phyloP scores from a whole-genome alignment of 208 protist genomes.

The Acanthamoeba castellanii region DNA sequence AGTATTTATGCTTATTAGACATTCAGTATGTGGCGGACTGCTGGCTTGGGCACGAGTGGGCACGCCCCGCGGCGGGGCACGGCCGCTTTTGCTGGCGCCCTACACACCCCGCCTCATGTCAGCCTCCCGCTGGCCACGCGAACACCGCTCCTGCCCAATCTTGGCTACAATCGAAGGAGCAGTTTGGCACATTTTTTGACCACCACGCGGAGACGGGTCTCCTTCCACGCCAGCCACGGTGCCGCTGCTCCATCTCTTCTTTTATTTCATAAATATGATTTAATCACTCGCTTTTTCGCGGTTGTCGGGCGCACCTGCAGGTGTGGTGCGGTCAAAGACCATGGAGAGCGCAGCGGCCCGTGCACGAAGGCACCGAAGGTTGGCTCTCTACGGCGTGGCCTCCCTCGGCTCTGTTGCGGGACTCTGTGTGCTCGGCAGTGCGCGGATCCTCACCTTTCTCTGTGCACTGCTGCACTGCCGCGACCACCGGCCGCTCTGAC shows the following conservation, averaged over 20 bases:
- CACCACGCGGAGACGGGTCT: background rate
- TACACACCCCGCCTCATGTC: too few relatives aligned
- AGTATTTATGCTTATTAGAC: too few relatives aligned
- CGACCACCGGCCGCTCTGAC: too few relatives aligned
- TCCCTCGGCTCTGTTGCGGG: background rate
- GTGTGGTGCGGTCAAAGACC: conserved; percentile 6
- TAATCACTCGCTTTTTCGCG: too few relatives aligned
- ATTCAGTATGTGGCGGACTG: too few relatives aligned
- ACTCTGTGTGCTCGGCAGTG: background rate
- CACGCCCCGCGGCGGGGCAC: too few relatives aligned
- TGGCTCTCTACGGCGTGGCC: background rate
- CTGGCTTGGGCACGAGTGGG: too few relatives aligned
- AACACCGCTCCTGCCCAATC: background rate
- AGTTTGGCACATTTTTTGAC: background rate
- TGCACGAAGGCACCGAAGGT: background rate
- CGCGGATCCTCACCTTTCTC: background rate
- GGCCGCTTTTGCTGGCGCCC: too few relatives aligned
- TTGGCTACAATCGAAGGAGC: background rate
- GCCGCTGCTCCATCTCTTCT: background rate
- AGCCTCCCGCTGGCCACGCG: background rate
- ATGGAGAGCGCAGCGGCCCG: background rate
- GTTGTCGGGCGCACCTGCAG: too few relatives aligned
- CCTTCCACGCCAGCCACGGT: background rate
- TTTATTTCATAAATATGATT: too few relatives aligned
- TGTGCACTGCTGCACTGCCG: too few relatives aligned